A percentile compares a stretch with the other conserved stretches of the same genome.
These are phyloP conservation scores for Chaetoceros tenuissimus DNA, from an alignment of 108 stramenopile genomes.

Conservation along the genomic window DNA sequence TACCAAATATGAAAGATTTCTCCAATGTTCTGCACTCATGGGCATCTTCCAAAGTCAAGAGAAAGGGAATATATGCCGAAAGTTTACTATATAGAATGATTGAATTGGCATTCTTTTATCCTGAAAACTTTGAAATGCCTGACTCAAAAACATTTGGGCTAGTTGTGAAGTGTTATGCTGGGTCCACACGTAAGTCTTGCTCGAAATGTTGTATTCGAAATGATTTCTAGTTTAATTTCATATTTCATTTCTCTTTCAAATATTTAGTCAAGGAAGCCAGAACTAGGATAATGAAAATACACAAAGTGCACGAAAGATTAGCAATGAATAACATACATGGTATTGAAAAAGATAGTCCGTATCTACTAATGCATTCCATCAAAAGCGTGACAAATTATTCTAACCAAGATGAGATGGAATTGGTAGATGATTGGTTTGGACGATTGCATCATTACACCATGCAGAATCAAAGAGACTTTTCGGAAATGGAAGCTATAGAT, in stretches of 20 bases:
- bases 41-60: conserved; percentile 22
- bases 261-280: conserved; percentile 22
- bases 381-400: conserved; percentile 24
- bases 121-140: conserved; percentile 12
- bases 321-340: conserved; percentile 14
- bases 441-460: conserved; percentile 22
- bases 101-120: conserved; percentile 13
- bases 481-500: conserved; percentile 11
- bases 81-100: conserved; percentile 21
- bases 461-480: background rate
- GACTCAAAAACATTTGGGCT: conserved; percentile 35
- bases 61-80: conserved; percentile 35
- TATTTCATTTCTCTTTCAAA: background rate
- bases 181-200: conserved; percentile 29
- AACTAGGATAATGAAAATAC: conserved; percentile 16
- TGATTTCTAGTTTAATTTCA: background rate
- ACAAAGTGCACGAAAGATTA: conserved; percentile 20
- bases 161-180: conserved; percentile 34
- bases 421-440: conserved; percentile 19
- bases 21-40: conserved; percentile 26
- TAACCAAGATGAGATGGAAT: conserved; percentile 12
- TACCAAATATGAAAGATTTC: conserved; percentile 26
- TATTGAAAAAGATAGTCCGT: conserved; percentile 26
- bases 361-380: conserved; percentile 29
- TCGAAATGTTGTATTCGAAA: background rate